Conservation (phyloP, 2,329 filamentous ascomycete genomes). For the Arachnopeziza araneosa region DNA sequence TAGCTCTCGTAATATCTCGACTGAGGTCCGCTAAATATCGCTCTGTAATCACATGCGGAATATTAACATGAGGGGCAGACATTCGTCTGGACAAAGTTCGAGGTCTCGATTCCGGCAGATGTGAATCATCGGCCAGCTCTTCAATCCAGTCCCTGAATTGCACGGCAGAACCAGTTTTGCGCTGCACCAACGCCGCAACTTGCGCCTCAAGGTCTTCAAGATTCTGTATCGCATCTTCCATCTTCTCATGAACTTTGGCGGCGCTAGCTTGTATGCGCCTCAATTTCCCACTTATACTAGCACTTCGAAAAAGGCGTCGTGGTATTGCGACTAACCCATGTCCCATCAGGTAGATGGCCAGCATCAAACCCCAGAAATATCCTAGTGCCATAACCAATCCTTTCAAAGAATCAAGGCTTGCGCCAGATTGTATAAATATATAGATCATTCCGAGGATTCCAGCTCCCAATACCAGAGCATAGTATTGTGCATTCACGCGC, state of each 20-base stretch:
- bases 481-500: constrained; percentile 81
- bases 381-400: constrained; percentile 85
- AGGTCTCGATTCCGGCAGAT: constrained; percentile 57
- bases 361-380: constrained; percentile 85
- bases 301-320: constrained; percentile 70
- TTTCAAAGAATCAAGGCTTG: constrained; percentile 69
- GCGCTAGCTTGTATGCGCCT: constrained; percentile 73
- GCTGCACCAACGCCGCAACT: constrained; percentile 69
- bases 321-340: constrained; percentile 93
- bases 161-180: constrained; percentile 71
- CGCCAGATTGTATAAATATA: constrained; percentile 72
- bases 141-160: constrained; percentile 94
- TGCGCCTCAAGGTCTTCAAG: constrained; percentile 79
- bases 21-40: constrained; percentile 90
- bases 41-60: constrained; percentile 84
- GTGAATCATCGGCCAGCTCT: constrained; percentile 75
- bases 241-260: constrained; percentile 76
- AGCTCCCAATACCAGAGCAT: constrained; percentile 69
- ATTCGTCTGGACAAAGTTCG: constrained; percentile 37
- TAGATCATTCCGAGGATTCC: constrained; percentile 73
- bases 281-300: constrained; percentile 68
- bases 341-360: constrained; percentile 97
- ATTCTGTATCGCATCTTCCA: constrained; percentile 76
- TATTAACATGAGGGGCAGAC: constrained; percentile 38
- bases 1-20: constrained; percentile 71